Evolutionary conservation across 139 green algal genomes (phyloP).

Genomic region (Monoraphidium neglectum): DNA sequence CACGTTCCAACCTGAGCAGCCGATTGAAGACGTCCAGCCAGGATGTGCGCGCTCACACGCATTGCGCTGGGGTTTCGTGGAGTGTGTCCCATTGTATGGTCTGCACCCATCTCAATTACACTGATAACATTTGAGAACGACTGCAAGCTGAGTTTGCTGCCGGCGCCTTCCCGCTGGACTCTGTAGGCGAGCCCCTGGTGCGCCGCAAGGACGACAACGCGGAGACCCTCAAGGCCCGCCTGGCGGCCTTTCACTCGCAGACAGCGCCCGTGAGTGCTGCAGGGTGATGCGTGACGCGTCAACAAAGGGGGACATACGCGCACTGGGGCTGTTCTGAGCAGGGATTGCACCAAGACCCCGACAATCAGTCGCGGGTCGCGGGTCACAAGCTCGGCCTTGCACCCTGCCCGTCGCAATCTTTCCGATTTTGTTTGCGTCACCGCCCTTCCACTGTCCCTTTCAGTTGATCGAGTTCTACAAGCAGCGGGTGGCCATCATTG

Average conservation of each 20-base stretch:
- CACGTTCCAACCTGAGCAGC: too few relatives aligned
- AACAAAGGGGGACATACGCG: background rate
- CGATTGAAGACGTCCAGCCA: too few relatives aligned
- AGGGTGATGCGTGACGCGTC: background rate
- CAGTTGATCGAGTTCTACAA: constrained; percentile 76
- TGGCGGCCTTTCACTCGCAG: constrained; percentile 91
- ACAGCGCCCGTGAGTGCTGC: constrained; percentile 73
- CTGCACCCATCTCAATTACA: too few relatives aligned
- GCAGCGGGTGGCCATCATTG: constrained; percentile 58
- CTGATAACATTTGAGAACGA: too few relatives aligned
- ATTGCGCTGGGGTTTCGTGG: too few relatives aligned
- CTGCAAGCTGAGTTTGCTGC: too few relatives aligned
- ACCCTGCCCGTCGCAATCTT: background rate
- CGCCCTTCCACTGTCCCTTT: background rate
- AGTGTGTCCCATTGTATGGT: too few relatives aligned
- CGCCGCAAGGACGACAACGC: constrained; percentile 98
- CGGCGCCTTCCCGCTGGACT: constrained; percentile 18
- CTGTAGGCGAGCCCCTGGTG: constrained; percentile 89
- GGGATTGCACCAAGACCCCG: background rate
- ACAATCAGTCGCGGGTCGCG: background rate
- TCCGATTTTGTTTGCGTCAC: background rate
- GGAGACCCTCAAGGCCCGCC: constrained; percentile 91
- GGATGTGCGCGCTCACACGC: too few relatives aligned
- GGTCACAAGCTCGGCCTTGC: background rate
- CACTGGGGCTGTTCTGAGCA: background rate